phyloP scores from a whole-genome alignment of 768 basidiomycete genomes.

The Boletus speciosus region DNA sequence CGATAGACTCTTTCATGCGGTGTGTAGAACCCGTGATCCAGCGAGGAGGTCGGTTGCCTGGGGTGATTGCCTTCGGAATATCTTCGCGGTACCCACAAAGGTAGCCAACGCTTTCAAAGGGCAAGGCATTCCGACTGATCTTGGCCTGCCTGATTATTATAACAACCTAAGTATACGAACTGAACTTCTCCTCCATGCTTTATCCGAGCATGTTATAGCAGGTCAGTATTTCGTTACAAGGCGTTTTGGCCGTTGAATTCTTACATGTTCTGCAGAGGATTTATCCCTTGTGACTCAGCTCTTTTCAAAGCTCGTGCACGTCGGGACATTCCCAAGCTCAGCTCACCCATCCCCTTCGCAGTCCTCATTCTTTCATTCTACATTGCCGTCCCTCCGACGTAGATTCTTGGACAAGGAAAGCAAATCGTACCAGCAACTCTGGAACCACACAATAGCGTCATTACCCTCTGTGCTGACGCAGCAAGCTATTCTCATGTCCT shows the following conservation, averaged over 20 bases:
- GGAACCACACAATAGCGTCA: constrained; percentile 44
- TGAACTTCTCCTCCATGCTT: constrained; percentile 48
- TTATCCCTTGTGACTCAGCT: constrained; percentile 47
- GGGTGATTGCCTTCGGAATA: constrained; percentile 71
- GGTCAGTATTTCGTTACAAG: constrained; percentile 36
- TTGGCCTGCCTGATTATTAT: constrained; percentile 60
- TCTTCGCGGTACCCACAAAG: constrained; percentile 69
- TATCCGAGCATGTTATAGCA: constrained; percentile 36
- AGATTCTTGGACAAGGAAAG: constrained; percentile 29
- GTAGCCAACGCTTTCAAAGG: constrained; percentile 67
- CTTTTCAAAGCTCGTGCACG: constrained; percentile 61
- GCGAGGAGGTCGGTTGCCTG: constrained; percentile 45
- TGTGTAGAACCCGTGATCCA: constrained; percentile 36
- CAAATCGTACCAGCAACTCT: constrained; percentile 44
- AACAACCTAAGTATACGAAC: constrained; percentile 48
- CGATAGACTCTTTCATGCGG: constrained; percentile 56
- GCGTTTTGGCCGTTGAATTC: constrained; percentile 6
- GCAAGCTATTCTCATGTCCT: constrained; percentile 56
- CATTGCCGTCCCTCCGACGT: constrained; percentile 46
- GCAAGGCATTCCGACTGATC: constrained; percentile 39
- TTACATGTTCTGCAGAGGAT: constrained; percentile 31
- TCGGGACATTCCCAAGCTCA: constrained; percentile 60
- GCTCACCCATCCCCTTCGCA: constrained; percentile 53
- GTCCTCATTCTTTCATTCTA: constrained; percentile 64
- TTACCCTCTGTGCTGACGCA: constrained; percentile 51